Evolutionary conservation across 2,329 filamentous ascomycete species (phyloP).

Genomic region (Colletotrichum eremochloae): DNA sequence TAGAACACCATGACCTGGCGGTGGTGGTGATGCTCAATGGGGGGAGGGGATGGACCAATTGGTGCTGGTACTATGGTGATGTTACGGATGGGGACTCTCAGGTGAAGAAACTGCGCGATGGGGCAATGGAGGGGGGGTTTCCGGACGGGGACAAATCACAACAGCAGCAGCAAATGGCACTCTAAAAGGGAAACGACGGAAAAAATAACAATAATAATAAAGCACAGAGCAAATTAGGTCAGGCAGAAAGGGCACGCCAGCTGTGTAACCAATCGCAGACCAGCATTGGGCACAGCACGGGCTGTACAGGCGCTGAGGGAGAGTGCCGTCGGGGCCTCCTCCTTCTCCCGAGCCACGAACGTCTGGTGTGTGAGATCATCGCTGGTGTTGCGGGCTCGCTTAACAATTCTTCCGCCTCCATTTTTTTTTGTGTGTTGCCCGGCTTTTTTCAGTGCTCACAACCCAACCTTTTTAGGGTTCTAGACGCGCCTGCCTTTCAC

Average conservation of each 20-base stretch:
- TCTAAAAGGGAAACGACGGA: slow-evolving; percentile 16
- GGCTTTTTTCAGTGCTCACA: slow-evolving; percentile 15
- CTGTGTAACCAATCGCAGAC: slow-evolving; percentile 26
- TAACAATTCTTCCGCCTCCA: slow-evolving; percentile 37
- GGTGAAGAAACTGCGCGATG: slow-evolving; percentile 45
- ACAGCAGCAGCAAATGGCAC: slow-evolving; percentile 18
- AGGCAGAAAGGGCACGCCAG: slow-evolving; percentile 29
- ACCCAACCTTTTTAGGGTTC: slow-evolving; percentile 36
- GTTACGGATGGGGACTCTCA: slow-evolving; percentile 37
- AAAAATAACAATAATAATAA: background rate
- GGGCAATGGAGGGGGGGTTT: slow-evolving; percentile 34
- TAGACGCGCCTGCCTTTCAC: slow-evolving; percentile 24
- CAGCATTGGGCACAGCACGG: slow-evolving; percentile 9
- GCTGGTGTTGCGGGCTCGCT: slow-evolving; percentile 29
- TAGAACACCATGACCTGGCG: slow-evolving; percentile 45
- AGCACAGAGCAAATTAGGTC: slow-evolving; percentile 41
- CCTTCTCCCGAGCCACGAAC: background rate
- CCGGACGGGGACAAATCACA: slow-evolving; percentile 38
- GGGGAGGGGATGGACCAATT: slow-evolving; percentile 37
- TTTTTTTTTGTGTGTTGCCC: slow-evolving; percentile 35
- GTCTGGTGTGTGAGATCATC: slow-evolving; percentile 32
- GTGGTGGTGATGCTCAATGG: slow-evolving; percentile 41
- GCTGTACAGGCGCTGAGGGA: slow-evolving; percentile 4
- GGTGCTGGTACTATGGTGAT: slow-evolving; percentile 39
- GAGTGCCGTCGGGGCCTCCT: background rate